Conservation (phyloP, 2,329 filamentous ascomycete genomes). For the Colletotrichum musicola region DNA sequence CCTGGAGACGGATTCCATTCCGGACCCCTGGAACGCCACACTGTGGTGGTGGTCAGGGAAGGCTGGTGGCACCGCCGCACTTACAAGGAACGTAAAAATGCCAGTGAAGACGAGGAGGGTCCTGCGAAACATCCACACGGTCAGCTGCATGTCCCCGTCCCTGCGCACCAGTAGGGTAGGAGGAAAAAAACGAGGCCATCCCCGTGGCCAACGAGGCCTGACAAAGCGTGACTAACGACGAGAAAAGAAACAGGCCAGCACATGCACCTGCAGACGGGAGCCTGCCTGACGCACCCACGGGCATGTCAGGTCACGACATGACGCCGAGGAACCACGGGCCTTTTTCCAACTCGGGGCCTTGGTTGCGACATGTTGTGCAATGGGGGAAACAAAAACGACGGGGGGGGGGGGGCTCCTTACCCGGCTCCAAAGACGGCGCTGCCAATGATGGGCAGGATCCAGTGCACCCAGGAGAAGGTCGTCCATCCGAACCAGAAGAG, state of each 20-base stretch:
- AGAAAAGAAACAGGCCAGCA: constrained; percentile 5
- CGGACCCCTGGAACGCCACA: constrained; percentile 36
- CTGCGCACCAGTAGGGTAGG: constrained; percentile 29
- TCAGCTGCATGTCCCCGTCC: constrained; percentile 48
- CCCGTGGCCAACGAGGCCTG: constrained; percentile 37
- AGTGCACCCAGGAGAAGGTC: constrained; percentile 79
- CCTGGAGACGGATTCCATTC: constrained; percentile 32
- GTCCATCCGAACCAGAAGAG: constrained; percentile 94
- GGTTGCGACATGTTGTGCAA: constrained; percentile 36
- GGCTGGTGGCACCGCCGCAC: constrained; percentile 43
- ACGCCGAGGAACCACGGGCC: constrained; percentile 26
- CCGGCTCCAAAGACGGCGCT: constrained; percentile 78
- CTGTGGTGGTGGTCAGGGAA: constrained; percentile 1
- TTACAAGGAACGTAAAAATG: constrained; percentile 88
- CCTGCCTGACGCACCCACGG: constrained; percentile 26
- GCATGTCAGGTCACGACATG: constrained; percentile 28
- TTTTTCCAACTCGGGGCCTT: constrained; percentile 36
- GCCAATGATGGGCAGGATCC: constrained; percentile 81
- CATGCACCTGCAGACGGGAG: constrained; percentile 30
- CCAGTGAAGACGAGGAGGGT: constrained; percentile 84
- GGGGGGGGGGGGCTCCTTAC: constrained; percentile 53
- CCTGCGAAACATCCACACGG: constrained; percentile 57
- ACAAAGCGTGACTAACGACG: constrained; percentile 50
- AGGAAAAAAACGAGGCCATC: constrained; percentile 44
- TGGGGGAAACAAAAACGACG: constrained; percentile 47